Evolutionary conservation across 176 grass and related monocot species (phyloP).

Genomic region (Bothriochloa decipiens): DNA sequence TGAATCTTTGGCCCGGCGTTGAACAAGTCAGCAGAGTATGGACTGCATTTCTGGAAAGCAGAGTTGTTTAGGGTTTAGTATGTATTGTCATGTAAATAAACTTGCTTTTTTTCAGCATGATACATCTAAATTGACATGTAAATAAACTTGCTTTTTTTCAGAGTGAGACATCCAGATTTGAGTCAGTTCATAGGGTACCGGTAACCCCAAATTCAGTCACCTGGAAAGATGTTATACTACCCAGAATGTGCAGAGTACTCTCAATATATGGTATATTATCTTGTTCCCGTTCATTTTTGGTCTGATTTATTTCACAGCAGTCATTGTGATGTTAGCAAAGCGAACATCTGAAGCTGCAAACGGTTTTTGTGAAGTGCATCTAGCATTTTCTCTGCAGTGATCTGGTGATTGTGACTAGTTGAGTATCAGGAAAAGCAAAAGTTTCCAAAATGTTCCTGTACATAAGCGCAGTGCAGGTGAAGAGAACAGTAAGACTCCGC

Average conservation of each 20-base stretch:
- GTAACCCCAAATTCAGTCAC: background rate
- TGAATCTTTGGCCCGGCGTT: slow-evolving; percentile 39
- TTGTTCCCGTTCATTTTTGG: background rate
- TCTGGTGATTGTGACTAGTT: background rate
- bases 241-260: background rate
- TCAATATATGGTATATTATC: background rate
- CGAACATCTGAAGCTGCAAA: too few relatives aligned
- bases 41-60: slow-evolving; percentile 71
- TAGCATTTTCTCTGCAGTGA: background rate
- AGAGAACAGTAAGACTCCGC: background rate
- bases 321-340: too few relatives aligned
- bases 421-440: background rate
- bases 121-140: background rate
- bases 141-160: background rate
- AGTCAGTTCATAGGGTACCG: background rate
- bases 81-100: background rate
- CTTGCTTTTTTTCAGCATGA: background rate
- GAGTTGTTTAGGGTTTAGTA: background rate
- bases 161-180: background rate
- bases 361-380: background rate
- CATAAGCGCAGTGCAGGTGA: background rate
- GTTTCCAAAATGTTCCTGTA: background rate
- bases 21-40: slow-evolving; percentile 74
- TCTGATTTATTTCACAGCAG: background rate
- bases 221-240: background rate